Evolutionary conservation across 2,329 filamentous ascomycete species (phyloP).

Genomic region (Magnaporthiopsis rhizophila): DNA sequence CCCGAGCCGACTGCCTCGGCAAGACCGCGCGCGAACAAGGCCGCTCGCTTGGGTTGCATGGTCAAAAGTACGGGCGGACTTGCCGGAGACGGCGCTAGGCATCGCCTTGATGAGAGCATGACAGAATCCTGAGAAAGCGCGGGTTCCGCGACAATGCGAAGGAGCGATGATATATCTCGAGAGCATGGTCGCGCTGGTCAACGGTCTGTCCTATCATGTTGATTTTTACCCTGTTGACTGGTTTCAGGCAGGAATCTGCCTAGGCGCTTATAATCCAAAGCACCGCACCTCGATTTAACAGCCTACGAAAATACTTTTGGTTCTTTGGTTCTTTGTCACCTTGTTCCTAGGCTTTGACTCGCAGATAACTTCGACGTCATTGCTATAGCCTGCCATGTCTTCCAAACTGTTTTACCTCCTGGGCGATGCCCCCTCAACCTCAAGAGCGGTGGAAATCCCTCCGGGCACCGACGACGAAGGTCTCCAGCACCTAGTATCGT

Average conservation of each 20-base stretch:
- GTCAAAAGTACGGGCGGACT: not conserved
- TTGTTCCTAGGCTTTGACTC: too few species aligned
- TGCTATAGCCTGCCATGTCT: constrained; percentile 20
- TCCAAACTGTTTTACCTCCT: constrained; percentile 32
- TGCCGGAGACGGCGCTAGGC: too few species aligned
- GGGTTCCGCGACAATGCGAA: not conserved
- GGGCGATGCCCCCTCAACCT: constrained; percentile 29
- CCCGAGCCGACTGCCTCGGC: constrained; percentile 2
- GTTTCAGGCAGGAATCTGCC: not conserved
- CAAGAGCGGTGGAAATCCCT: constrained; percentile 29
- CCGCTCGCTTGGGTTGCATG: not conserved
- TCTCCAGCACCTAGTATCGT: constrained; percentile 30
- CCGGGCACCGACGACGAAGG: constrained; percentile 25
- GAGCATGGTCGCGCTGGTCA: not conserved
- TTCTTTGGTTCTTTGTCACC: too few species aligned
- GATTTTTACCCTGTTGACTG: not conserved
- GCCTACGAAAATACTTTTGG: too few species aligned
- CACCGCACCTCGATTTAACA: not conserved
- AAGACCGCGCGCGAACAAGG: not conserved
- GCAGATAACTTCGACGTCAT: too few species aligned
- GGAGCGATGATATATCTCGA: not conserved
- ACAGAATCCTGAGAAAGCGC: not conserved
- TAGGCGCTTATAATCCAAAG: not conserved
- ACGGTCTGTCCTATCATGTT: not conserved
- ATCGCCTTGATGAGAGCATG: not conserved